Conservation (phyloP, 371 early-diverging fungal species). For the Circinella umbellata region DNA sequence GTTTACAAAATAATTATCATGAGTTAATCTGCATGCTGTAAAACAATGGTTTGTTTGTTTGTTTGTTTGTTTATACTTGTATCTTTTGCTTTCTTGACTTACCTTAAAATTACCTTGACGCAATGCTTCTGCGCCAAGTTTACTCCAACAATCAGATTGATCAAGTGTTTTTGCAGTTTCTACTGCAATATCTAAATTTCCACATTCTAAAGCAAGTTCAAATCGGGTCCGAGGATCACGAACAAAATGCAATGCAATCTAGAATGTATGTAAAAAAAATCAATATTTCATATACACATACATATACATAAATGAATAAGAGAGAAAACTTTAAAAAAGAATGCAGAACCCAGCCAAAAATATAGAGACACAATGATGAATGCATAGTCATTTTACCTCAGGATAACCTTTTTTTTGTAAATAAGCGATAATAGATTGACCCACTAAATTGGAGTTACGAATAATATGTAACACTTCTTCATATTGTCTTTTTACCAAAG, state of each 20-base stretch:
- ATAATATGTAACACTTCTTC: slow-evolving; percentile 94
- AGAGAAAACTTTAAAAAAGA: too few relatives aligned
- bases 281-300: not conserved
- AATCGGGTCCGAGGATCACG: slow-evolving; percentile 94
- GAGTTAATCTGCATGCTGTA: too few relatives aligned
- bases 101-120: slow-evolving; percentile 88
- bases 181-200: slow-evolving; percentile 90
- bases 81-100: not conserved
- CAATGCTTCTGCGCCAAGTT: slow-evolving; percentile 86
- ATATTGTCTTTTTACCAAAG: slow-evolving; percentile 88
- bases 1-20: not conserved
- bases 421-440: slow-evolving; percentile 97
- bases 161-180: slow-evolving; percentile 91
- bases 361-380: too few relatives aligned
- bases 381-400: slow-evolving; percentile 53
- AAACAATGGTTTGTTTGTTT: not conserved
- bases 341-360: too few relatives aligned
- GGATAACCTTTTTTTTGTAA: slow-evolving; percentile 98
- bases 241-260: slow-evolving; percentile 97
- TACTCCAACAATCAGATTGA: slow-evolving; percentile 85
- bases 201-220: slow-evolving; percentile 95
- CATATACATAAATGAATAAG: not conserved
- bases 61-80: not conserved
- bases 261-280: not conserved
- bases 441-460: slow-evolving; percentile 93